Base-by-base conservation (phyloP, 208 protist genomes). In the Trypanosoma scelopori region DNA sequence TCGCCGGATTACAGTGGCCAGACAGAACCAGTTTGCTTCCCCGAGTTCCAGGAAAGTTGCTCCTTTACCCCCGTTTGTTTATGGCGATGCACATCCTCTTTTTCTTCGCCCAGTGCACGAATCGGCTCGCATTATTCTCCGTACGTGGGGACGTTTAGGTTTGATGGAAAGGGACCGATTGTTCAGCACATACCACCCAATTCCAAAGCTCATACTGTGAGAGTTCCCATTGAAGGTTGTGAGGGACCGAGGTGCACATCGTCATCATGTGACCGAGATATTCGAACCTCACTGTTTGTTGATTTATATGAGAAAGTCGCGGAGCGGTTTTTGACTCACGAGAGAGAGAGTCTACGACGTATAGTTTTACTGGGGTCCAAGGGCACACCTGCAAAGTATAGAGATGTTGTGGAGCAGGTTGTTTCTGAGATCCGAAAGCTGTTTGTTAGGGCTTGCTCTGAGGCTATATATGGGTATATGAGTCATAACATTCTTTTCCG, bases 91-190 rank as follows among this genome's bases (percentile, higher is more conserved):
- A 57, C 20, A 55, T 43, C 58, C 59, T 4, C 61, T 3, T 37
- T 37, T 37, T 37, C 68, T 27, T 84, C 84, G 0, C 70, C 71
- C 28, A 93, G 81, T 64, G 80, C 78, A 20, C 73, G 91, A 39
- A 94, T 96, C 47, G 91, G 86, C 12, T 81, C 79, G n/a, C 87
- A 96, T 71, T 93, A 91, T 75, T 96, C 91, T 1, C 85, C 81
- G 16, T 78, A 82, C 53, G 86, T 93, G 5, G 91, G 87, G 6
- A 61, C 77, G 20, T 96, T 94, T 81, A 45, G 67, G 12, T 86
- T 85, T 55, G 32, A 49, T 48, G 60, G 70, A 18, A 65, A 59
- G n/a, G 61, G 61, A 35, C 5, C 15, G 15, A 22, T 55, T 53
- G 22, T 52, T 42, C 53, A 28, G 58, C 35, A 50, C 25, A 15